These are phyloP conservation scores for Prosopis cineraria DNA, from an alignment of 306 rosid species.

Conservation along the genomic window DNA sequence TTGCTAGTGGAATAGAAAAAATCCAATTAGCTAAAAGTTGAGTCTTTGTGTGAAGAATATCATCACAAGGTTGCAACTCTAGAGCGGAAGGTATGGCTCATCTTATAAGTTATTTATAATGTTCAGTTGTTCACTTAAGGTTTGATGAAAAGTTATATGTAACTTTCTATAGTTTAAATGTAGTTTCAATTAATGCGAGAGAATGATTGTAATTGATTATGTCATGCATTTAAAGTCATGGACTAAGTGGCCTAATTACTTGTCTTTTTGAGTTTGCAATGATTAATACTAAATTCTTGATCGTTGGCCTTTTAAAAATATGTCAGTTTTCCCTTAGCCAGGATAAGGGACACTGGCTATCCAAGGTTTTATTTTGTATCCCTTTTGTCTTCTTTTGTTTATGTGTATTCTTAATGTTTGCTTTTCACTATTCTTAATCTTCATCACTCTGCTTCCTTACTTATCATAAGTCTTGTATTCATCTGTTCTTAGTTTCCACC, in stretches of 20 bases:
- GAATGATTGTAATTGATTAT: no score
- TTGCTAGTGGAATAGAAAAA: conserved; percentile 75
- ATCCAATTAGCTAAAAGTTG: conserved; percentile 90
- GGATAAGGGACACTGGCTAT: no score
- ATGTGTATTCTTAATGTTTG: conserved; percentile 36
- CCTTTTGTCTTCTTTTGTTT: conserved; percentile 28
- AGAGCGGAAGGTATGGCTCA: conserved; percentile 80
- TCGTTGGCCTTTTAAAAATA: no score
- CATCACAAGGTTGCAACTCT: conserved; percentile 90
- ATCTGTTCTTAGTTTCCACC: conserved; percentile 20
- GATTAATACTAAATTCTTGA: no score
- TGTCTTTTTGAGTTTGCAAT: no score
- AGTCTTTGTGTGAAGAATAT: conserved; percentile 95
- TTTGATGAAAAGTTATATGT: conserved; percentile 19
- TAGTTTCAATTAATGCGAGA: conserved; percentile 20
- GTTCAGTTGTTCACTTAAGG: conserved; percentile 18
- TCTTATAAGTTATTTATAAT: background rate
- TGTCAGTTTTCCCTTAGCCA: no score
- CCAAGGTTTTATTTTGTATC: conserved; percentile 58
- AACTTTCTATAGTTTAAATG: conserved; percentile 19
- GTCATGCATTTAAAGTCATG: no score
- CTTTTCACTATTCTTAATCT: conserved; percentile 25
- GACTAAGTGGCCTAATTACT: no score
- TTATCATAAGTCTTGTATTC: conserved; percentile 35
- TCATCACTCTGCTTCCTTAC: conserved; percentile 10